These are phyloP conservation scores for Austropuccinia psidii DNA, from an alignment of 1,284 basidiomycete species.

Conservation along the genomic window DNA sequence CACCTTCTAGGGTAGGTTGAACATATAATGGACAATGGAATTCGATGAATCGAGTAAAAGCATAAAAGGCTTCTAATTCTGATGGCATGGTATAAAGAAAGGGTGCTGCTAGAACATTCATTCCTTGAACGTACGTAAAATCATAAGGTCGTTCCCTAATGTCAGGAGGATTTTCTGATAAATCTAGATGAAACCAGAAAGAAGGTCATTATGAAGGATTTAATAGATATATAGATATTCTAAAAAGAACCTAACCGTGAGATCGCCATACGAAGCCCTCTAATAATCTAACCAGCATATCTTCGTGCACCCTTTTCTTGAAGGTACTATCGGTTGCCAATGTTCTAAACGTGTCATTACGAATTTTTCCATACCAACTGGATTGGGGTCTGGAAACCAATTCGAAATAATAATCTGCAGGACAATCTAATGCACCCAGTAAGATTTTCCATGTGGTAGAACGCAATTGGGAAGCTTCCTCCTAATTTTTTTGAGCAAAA, in stretches of 20 bases:
- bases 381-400: constrained; percentile 15
- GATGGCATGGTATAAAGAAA: constrained; percentile 94
- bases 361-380: constrained; percentile 48
- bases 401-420: constrained; percentile 20
- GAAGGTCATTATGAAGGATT: constrained; percentile 50
- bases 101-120: constrained; percentile 96
- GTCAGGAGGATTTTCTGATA: constrained; percentile 53
- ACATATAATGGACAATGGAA: constrained; percentile 87
- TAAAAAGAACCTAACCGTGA: constrained; percentile 55
- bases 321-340: constrained; percentile 89
- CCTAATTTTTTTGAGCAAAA: background rate
- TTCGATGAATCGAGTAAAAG: constrained; percentile 90
- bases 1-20: constrained; percentile 86
- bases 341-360: constrained; percentile 62
- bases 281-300: constrained; percentile 86
- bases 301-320: constrained; percentile 86
- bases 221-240: background rate
- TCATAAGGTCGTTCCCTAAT: background rate
- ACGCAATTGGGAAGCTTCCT: constrained; percentile 13
- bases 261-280: constrained; percentile 97
- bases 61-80: constrained; percentile 91
- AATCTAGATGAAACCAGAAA: constrained; percentile 64
- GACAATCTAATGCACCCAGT: constrained; percentile 25
- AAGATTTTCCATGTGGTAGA: constrained; percentile 34
- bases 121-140: constrained; percentile 51